Evolutionary conservation across 2,329 filamentous ascomycete genomes (phyloP), one percentile per base, ranked within the genome.

Genomic region (Akanthomyces muscarius): DNA sequence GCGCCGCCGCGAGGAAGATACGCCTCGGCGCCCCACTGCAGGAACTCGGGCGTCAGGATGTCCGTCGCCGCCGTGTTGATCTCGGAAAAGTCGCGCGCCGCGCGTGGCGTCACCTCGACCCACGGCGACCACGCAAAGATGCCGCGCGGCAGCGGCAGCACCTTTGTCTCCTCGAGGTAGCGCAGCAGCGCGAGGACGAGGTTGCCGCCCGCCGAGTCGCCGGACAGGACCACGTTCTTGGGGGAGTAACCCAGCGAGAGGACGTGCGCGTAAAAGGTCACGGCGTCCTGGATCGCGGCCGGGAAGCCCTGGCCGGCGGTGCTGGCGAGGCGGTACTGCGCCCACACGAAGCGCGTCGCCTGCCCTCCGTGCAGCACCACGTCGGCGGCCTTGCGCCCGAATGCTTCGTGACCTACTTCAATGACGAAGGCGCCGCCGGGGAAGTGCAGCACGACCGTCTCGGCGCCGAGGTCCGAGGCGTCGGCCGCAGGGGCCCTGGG

Each of bases 201-300:
- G 54, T 71, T 72, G 2, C 64, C 73, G 14, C 73, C 73, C 0
- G 72, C 71, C 6, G 70, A 72, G 66, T 73, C 72, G 48, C 72
- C 72, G 7, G 71, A 73, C 7, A 74, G 18, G 25, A 74, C 64
- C 36, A 74, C 67, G 7, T 69, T 66, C 4, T 59, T 33, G 5
- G 68, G 28, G 2, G 69, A 66, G 57, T 73, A 70, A 2, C 64
- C 51, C 33, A 69, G 52, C 2, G 58, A 62, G 11, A 71, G 33
- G 2, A 73, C 65, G 52, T 70, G 63, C 8, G 68, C 60, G 57
- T 74, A 74, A 6, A 68, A 67, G 14, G 71, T 70, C 11, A 74
- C 42, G 16, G 69, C 70, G 54, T 73, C 71, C 53, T 72, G 71
- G 8, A 74, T 25, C 5, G 70, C 65, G 2, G 71, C 71, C 14